phyloP scores from a whole-genome alignment of 129 eudicot species.

The Arctium minus region DNA sequence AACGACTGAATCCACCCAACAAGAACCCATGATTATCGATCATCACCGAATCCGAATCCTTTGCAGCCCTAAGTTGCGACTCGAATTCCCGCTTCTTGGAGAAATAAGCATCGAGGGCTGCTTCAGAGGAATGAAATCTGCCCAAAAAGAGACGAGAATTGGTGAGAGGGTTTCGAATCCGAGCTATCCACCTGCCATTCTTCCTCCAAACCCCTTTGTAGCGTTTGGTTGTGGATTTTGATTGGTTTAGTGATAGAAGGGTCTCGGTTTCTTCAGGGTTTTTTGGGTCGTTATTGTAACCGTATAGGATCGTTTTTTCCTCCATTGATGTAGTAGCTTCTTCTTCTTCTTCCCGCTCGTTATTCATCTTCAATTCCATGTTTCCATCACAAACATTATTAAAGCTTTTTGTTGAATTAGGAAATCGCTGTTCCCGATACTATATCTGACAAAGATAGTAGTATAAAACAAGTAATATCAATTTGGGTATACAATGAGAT shows the following conservation, averaged over 20 bases:
- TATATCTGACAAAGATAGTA: neutral
- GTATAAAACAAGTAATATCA: neutral
- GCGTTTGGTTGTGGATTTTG: constrained; percentile 23
- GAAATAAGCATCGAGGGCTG: constrained; percentile 32
- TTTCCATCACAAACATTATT: neutral
- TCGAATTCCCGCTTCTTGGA: constrained; percentile 36
- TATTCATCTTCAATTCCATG: neutral
- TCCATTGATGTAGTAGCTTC: neutral
- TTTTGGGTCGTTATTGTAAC: constrained; percentile 20
- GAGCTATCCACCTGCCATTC: constrained; percentile 30
- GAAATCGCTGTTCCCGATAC: neutral
- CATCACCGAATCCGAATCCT: constrained; percentile 22
- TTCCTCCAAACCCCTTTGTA: constrained; percentile 42
- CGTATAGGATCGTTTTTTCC: constrained; percentile 11
- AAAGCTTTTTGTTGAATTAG: neutral
- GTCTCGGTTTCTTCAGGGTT: constrained; percentile 41
- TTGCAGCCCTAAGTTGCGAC: constrained; percentile 3
- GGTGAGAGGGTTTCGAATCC: constrained; percentile 29
- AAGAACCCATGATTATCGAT: constrained; percentile 42
- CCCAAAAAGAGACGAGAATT: constrained; percentile 26
- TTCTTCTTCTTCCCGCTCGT: neutral
- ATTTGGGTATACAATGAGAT: neutral
- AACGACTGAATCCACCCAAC: constrained; percentile 41
- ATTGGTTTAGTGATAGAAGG: neutral
- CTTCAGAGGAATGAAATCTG: constrained; percentile 17